Evolutionary conservation across 192 early-diverging fungal species (phyloP).

Genomic region (Backusella tuberculispora): DNA sequence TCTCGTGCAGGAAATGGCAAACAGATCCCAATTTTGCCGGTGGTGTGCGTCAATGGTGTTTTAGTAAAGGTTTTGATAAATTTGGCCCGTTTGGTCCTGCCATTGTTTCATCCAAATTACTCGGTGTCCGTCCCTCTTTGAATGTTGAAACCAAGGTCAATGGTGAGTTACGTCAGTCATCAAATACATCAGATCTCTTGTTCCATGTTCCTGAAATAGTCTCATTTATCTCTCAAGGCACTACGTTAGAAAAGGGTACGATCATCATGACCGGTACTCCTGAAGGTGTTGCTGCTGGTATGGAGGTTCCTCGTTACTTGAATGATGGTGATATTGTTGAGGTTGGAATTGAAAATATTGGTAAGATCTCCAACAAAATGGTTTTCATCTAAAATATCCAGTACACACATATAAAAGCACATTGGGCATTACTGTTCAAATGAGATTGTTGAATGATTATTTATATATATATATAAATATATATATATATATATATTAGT

Average conservation of each 20-base stretch:
- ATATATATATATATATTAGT: no score
- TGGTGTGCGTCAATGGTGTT: conserved; percentile 22
- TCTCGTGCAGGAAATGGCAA: conserved; percentile 57
- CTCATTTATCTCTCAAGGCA: conserved; percentile 76
- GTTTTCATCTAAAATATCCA: neutral
- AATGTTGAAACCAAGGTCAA: conserved; percentile 50
- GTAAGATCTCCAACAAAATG: conserved; percentile 38
- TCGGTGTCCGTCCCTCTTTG: neutral
- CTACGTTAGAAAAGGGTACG: conserved; percentile 88
- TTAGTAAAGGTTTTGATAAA: conserved; percentile 28
- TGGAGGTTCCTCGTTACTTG: conserved; percentile 38
- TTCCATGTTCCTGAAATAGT: conserved; percentile 71
- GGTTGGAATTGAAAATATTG: conserved; percentile 60
- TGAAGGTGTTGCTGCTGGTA: conserved; percentile 75
- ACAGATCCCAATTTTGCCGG: conserved; percentile 27
- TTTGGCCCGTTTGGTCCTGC: conserved; percentile 25
- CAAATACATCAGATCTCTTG: conserved; percentile 66
- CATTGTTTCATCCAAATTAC: conserved; percentile 47
- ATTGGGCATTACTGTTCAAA: neutral
- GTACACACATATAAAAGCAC: neutral
- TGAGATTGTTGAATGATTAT: neutral
- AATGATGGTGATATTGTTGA: conserved; percentile 72
- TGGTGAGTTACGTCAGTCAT: conserved; percentile 73
- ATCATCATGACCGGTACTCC: conserved; percentile 91
- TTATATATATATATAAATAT: neutral